Conservation (phyloP, 257 asterid genomes). For the Capsicum baccatum region DNA sequence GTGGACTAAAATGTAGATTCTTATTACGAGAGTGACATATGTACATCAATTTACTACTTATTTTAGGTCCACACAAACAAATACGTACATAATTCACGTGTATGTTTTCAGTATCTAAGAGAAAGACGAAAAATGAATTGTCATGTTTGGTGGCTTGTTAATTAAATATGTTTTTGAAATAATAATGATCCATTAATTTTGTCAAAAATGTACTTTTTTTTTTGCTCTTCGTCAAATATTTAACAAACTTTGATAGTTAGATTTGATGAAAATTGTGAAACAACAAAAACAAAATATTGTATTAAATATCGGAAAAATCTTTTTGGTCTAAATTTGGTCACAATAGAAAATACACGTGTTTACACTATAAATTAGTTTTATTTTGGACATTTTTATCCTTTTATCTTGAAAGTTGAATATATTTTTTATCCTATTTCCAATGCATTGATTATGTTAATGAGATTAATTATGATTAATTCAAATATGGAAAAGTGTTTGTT, state of each 20-base stretch:
- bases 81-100: background rate
- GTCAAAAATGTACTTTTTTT: background rate
- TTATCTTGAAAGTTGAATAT: too few species aligned
- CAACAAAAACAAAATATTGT: background rate
- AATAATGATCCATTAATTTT: background rate
- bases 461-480: too few species aligned
- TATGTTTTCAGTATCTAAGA: background rate
- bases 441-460: too few species aligned
- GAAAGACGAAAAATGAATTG: background rate
- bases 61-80: background rate
- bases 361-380: too few species aligned
- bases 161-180: background rate
- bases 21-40: background rate
- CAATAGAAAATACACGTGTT: too few species aligned
- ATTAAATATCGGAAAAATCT: too few species aligned
- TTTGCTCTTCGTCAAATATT: background rate
- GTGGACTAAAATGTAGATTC: background rate
- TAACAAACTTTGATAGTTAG: background rate
- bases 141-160: background rate
- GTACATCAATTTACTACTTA: background rate
- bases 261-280: background rate
- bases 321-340: too few species aligned
- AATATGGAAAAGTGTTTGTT: too few species aligned
- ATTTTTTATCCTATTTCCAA: too few species aligned
- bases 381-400: too few species aligned